phyloP scores from a whole-genome alignment of 148 eudicot species.

The Cornus controversa region DNA sequence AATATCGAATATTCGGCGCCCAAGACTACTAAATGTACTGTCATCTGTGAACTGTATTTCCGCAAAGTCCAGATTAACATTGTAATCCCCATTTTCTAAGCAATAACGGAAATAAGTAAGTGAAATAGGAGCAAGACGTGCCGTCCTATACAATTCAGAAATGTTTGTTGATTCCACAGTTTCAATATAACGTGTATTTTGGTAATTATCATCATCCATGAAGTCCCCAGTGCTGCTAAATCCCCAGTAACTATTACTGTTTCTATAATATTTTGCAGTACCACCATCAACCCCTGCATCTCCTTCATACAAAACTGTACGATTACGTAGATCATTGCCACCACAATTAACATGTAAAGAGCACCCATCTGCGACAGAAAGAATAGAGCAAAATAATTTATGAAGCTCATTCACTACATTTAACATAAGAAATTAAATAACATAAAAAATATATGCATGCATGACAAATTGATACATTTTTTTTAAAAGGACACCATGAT shows the following conservation, averaged over 20 bases:
- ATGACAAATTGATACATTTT: neutral
- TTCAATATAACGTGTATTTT: slow-evolving; percentile 27
- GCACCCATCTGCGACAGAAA: too few relatives aligned
- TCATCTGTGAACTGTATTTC: slow-evolving; percentile 60
- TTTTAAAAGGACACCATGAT: neutral
- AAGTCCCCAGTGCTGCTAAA: slow-evolving; percentile 76
- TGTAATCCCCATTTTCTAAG: slow-evolving; percentile 67
- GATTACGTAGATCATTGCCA: slow-evolving; percentile 44
- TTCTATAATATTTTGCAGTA: slow-evolving; percentile 39
- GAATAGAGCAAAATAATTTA: too few relatives aligned
- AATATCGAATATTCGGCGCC: slow-evolving; percentile 72
- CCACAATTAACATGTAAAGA: slow-evolving; percentile 73
- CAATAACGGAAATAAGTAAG: slow-evolving; percentile 71
- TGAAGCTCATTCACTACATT: too few relatives aligned
- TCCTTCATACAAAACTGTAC: slow-evolving; percentile 58
- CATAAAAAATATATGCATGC: neutral
- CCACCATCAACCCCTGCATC: slow-evolving; percentile 56
- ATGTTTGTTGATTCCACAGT: slow-evolving; percentile 22
- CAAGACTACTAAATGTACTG: slow-evolving; percentile 55
- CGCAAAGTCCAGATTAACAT: slow-evolving; percentile 69
- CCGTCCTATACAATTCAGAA: slow-evolving; percentile 39
- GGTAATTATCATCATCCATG: slow-evolving; percentile 54
- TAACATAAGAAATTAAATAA: slow-evolving; percentile 24
- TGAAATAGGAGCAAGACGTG: slow-evolving; percentile 63
- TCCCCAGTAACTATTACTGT: slow-evolving; percentile 48